Evolutionary conservation across 2,329 filamentous ascomycete species (phyloP).

Genomic region (Capronia coronata): DNA sequence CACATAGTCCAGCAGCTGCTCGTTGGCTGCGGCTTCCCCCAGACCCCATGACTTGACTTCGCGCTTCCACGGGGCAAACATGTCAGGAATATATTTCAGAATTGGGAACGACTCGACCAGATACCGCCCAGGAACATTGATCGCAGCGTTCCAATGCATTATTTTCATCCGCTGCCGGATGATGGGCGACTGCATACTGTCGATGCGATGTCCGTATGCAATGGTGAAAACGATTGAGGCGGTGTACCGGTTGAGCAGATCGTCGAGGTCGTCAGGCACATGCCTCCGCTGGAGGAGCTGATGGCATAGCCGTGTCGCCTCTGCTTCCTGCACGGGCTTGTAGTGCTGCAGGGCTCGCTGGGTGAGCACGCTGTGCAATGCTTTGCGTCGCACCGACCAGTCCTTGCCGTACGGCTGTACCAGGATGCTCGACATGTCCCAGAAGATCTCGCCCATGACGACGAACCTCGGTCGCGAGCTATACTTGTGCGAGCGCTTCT

Average conservation of each 20-base stretch:
- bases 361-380: constrained; percentile 41
- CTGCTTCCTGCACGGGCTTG: constrained; percentile 31
- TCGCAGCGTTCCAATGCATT: constrained; percentile 34
- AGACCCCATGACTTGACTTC: constrained; percentile 29
- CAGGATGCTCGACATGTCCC: constrained; percentile 31
- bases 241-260: constrained; percentile 36
- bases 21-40: constrained; percentile 30
- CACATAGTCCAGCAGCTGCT: constrained; percentile 36
- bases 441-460: constrained; percentile 28
- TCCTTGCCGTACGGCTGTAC: constrained; percentile 44
- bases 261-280: constrained; percentile 32
- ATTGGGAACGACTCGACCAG: constrained; percentile 34
- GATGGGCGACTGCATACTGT: constrained; percentile 33
- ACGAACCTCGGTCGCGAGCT: constrained; percentile 34
- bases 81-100: constrained; percentile 30
- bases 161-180: constrained; percentile 33
- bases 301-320: constrained; percentile 30
- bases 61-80: constrained; percentile 32
- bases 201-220: constrained; percentile 34
- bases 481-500: constrained; percentile 36
- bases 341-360: constrained; percentile 36
- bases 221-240: constrained; percentile 37
- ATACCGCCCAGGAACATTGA: constrained; percentile 36
- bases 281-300: constrained; percentile 29
- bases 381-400: constrained; percentile 33